A percentile compares a stretch with the other conserved stretches of the same genome.
phyloP scores from a whole-genome alignment of 2,329 filamentous ascomycete species.

The Remersonia thermophila region DNA sequence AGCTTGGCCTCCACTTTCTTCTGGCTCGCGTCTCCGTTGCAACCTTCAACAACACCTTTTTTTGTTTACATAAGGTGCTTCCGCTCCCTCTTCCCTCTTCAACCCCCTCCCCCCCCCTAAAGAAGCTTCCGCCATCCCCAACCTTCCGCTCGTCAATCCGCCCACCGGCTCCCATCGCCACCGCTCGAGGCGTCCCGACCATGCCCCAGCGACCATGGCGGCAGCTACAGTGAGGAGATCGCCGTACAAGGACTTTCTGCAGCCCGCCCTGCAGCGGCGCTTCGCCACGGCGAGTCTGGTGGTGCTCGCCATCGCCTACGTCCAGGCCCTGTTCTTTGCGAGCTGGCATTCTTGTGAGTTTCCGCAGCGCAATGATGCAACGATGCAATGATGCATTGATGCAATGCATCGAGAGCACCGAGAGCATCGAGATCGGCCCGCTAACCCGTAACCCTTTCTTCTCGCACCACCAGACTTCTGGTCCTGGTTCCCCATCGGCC shows the following conservation, averaged over 20 bases:
- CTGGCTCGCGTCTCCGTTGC: not conserved
- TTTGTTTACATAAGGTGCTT: not conserved
- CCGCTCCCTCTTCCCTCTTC: no score
- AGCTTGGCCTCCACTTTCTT: no score
- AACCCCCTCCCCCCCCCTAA: no score
- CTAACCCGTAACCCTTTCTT: slow-evolving; percentile 23
- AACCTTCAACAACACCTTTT: slow-evolving; percentile 1
- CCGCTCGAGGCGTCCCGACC: slow-evolving; percentile 17
- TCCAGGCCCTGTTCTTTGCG: slow-evolving; percentile 57
- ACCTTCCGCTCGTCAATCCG: not conserved
- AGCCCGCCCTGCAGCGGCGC: slow-evolving; percentile 73
- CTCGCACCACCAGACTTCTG: slow-evolving; percentile 54
- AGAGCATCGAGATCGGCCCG: no score
- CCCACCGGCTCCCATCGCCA: not conserved
- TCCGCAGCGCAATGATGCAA: not conserved
- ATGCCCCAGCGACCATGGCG: slow-evolving; percentile 40
- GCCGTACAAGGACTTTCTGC: slow-evolving; percentile 79
- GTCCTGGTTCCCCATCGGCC: slow-evolving; percentile 75
- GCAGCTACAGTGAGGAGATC: slow-evolving; percentile 41
- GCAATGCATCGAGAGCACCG: no score
- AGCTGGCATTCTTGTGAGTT: slow-evolving; percentile 51
- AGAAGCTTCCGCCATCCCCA: not conserved
- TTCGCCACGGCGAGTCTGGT: slow-evolving; percentile 68
- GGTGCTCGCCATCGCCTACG: slow-evolving; percentile 59
- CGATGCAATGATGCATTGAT: no score